Conservation (phyloP, 148 eudicot species). For the Nyssa sinensis region DNA sequence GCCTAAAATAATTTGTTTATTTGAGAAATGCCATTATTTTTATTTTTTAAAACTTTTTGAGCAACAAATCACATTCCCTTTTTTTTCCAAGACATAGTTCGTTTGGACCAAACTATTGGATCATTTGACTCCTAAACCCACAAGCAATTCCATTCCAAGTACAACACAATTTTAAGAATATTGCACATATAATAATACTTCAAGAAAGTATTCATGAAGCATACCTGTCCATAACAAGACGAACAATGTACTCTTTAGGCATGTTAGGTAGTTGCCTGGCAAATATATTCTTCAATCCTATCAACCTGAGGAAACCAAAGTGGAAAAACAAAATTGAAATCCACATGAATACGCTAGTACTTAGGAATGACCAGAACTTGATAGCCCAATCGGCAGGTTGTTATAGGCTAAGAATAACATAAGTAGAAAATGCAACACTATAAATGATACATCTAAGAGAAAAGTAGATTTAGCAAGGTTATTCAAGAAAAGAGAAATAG, state of each 20-base stretch:
- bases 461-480: not conserved
- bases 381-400: not conserved
- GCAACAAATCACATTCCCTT: not conserved
- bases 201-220: slow-evolving; percentile 1
- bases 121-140: not conserved
- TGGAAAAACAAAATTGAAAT: not conserved
- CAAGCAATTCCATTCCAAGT: not conserved
- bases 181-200: not conserved
- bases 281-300: slow-evolving; percentile 97
- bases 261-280: slow-evolving; percentile 94
- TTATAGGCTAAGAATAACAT: not conserved
- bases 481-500: slow-evolving; percentile 27
- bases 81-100: not conserved
- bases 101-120: not conserved
- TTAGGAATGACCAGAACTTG: not conserved
- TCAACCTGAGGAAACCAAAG: slow-evolving; percentile 59
- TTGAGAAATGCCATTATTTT: no score
- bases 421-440: not conserved
- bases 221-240: slow-evolving; percentile 97
- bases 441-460: no score
- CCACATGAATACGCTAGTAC: no score
- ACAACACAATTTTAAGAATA: not conserved
- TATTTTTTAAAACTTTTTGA: not conserved
- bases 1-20: no score
- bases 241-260: slow-evolving; percentile 99